These are phyloP conservation scores for Penicillium sp. DNA, from an alignment of 2,329 filamentous ascomycete genomes.

Conservation along the genomic window DNA sequence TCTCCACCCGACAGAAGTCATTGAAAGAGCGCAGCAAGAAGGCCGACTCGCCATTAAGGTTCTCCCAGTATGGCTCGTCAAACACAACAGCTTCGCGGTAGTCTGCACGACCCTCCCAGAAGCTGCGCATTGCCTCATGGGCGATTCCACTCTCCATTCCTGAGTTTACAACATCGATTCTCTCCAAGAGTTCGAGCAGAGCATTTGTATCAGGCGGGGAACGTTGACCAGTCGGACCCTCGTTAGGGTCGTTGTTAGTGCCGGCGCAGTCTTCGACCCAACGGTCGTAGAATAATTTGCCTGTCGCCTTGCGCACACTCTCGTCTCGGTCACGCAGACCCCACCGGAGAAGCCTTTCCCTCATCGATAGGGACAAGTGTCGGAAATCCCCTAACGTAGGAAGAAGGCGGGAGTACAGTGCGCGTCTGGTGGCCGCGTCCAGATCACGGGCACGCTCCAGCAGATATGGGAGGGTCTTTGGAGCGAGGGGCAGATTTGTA, in stretches of 20 bases:
- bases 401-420: constrained; percentile 82
- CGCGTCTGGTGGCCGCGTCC: constrained; percentile 78
- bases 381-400: constrained; percentile 92
- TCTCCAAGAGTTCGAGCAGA: constrained; percentile 84
- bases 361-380: constrained; percentile 87
- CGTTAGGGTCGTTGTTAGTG: constrained; percentile 60
- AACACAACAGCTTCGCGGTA: constrained; percentile 50
- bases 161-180: constrained; percentile 90
- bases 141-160: constrained; percentile 88
- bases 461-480: constrained; percentile 79
- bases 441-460: constrained; percentile 89
- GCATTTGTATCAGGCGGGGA: constrained; percentile 75
- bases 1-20: constrained; percentile 79
- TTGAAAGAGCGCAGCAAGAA: constrained; percentile 94
- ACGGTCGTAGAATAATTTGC: constrained; percentile 85
- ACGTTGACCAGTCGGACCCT: constrained; percentile 50
- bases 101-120: constrained; percentile 85
- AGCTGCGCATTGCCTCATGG: constrained; percentile 89
- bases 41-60: constrained; percentile 71
- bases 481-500: constrained; percentile 84
- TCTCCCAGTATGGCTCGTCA: constrained; percentile 50
- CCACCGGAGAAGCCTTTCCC: constrained; percentile 94
- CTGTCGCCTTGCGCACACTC: constrained; percentile 87
- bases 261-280: constrained; percentile 97
- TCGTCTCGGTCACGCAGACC: constrained; percentile 92